phyloP scores from a whole-genome alignment of 2,329 filamentous ascomycete genomes.

The Pseudogymnoascus sp. region DNA sequence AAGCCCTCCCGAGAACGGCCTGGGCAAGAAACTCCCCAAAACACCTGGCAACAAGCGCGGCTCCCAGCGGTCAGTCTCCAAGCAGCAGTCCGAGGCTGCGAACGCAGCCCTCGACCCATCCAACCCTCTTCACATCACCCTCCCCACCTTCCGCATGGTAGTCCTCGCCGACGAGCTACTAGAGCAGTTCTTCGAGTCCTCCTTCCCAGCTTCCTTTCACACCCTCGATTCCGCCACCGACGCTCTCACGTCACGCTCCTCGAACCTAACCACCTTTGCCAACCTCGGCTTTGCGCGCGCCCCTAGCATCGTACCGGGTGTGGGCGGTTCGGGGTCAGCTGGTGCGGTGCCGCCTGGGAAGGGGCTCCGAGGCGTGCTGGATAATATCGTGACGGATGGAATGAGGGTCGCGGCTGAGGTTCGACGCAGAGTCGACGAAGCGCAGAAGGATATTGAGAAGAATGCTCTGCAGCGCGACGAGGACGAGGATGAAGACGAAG shows the following conservation, averaged over 20 bases:
- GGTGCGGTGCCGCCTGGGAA: slow-evolving; percentile 42
- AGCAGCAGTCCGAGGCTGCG: slow-evolving; percentile 64
- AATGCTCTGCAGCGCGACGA: slow-evolving; percentile 61
- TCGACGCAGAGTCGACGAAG: slow-evolving; percentile 86
- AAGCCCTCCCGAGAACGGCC: slow-evolving; percentile 35
- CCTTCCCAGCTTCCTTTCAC: slow-evolving; percentile 87
- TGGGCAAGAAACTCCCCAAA: slow-evolving; percentile 20
- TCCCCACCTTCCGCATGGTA: slow-evolving; percentile 98
- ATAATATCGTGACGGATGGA: slow-evolving; percentile 95
- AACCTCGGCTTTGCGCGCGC: slow-evolving; percentile 53
- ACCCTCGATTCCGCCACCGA: slow-evolving; percentile 55
- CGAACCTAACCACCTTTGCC: slow-evolving; percentile 78
- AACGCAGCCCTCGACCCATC: slow-evolving; percentile 89
- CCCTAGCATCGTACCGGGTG: slow-evolving; percentile 35
- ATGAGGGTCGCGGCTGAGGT: slow-evolving; percentile 95
- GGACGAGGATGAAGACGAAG: slow-evolving; percentile 63
- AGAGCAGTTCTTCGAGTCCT: slow-evolving; percentile 95
- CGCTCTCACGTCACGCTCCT: slow-evolving; percentile 42
- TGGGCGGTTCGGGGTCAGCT: slow-evolving; percentile 22
- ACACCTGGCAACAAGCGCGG: slow-evolving; percentile 18
- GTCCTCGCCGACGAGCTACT: slow-evolving; percentile 91
- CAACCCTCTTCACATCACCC: slow-evolving; percentile 87
- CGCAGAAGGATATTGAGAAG: slow-evolving; percentile 81
- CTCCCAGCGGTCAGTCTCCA: slow-evolving; percentile 40
- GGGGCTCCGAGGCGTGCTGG: slow-evolving; percentile 82